phyloP scores from a whole-genome alignment of 768 basidiomycete species.

The Phaeolepiota aurea region DNA sequence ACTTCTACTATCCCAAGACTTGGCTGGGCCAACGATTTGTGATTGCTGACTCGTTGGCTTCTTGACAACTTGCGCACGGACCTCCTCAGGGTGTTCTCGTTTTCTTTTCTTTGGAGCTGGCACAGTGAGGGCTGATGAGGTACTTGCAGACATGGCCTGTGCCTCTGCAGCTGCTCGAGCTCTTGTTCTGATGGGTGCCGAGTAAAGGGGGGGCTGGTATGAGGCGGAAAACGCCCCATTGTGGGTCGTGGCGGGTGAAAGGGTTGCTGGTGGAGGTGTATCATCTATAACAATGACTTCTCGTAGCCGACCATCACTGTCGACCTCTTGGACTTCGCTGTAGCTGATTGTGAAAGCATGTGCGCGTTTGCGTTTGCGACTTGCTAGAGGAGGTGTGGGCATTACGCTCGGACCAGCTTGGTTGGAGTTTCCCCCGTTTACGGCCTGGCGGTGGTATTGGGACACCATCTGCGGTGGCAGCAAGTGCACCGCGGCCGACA shows the following conservation, averaged over 20 bases:
- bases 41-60: slow-evolving; percentile 48
- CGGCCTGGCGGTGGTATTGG: slow-evolving; percentile 57
- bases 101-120: slow-evolving; percentile 81
- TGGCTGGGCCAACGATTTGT: slow-evolving; percentile 39
- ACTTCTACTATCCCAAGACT: slow-evolving; percentile 63
- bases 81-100: slow-evolving; percentile 67
- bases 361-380: slow-evolving; percentile 78
- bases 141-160: slow-evolving; percentile 62
- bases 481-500: slow-evolving; percentile 71
- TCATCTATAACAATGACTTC: slow-evolving; percentile 93
- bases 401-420: slow-evolving; percentile 53
- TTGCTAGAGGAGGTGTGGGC: slow-evolving; percentile 62
- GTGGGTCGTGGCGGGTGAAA: slow-evolving; percentile 68
- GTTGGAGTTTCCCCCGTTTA: slow-evolving; percentile 32
- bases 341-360: slow-evolving; percentile 79
- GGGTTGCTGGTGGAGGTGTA: slow-evolving; percentile 77
- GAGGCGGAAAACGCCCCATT: slow-evolving; percentile 68
- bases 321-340: slow-evolving; percentile 84
- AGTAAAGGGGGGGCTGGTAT: slow-evolving; percentile 69
- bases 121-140: slow-evolving; percentile 55
- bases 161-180: slow-evolving; percentile 85
- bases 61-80: slow-evolving; percentile 60
- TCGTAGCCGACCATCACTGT: slow-evolving; percentile 64
- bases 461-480: slow-evolving; percentile 52
- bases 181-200: slow-evolving; percentile 74